These are phyloP conservation scores for Pythium phragmiticola DNA, from an alignment of 352 stramenopile genomes.

Conservation along the genomic window DNA sequence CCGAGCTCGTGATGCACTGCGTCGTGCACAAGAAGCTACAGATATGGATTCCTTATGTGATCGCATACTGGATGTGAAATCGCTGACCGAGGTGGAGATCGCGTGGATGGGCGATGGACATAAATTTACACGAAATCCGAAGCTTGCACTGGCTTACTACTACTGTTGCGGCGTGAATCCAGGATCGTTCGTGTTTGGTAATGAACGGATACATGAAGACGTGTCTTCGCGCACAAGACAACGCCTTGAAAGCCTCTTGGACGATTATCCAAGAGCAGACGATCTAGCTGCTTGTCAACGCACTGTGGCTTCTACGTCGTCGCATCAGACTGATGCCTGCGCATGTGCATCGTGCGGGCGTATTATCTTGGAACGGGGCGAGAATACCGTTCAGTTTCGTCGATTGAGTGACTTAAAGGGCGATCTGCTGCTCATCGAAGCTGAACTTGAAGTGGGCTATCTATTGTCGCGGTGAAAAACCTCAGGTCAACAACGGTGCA, in stretches of 20 bases:
- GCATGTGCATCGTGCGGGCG: slow-evolving; percentile 9
- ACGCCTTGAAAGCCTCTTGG: not conserved
- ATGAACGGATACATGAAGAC: slow-evolving; percentile 15
- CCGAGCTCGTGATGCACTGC: too few species aligned
- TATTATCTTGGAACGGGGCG: not conserved
- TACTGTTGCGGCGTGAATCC: slow-evolving; percentile 21
- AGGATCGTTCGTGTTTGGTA: slow-evolving; percentile 12
- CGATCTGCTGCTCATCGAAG: not conserved
- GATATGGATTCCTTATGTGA: too few species aligned
- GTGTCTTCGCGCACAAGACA: not conserved
- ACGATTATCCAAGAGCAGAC: not conserved
- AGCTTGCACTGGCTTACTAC: slow-evolving; percentile 21
- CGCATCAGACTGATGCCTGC: not conserved
- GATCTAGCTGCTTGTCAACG: not conserved
- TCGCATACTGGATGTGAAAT: too few species aligned
- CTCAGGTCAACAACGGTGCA: too few species aligned
- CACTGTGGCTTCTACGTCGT: not conserved
- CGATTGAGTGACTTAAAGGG: not conserved
- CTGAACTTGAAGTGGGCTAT: not conserved
- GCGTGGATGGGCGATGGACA: slow-evolving; percentile 3
- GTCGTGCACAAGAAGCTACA: too few species aligned
- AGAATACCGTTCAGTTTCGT: not conserved
- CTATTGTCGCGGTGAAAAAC: too few species aligned
- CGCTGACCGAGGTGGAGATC: too few species aligned
- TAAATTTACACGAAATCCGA: slow-evolving; percentile 17